These are phyloP conservation scores for Pterocarpus santalinus DNA, from an alignment of 306 rosid genomes.

Conservation along the genomic window DNA sequence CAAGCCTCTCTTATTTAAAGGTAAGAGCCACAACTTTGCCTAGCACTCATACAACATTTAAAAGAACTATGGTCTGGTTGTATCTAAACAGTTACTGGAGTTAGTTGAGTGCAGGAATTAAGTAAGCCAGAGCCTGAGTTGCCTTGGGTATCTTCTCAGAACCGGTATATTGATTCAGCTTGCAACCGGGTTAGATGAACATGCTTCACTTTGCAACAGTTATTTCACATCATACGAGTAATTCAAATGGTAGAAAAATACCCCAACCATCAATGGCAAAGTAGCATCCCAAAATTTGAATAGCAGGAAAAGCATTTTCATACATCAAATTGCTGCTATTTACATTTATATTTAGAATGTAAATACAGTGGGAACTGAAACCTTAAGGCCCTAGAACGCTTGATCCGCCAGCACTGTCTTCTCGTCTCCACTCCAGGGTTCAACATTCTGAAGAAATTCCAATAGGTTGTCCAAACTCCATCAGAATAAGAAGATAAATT, in stretches of 20 bases:
- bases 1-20: not conserved
- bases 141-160: not conserved
- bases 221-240: slow-evolving; percentile 37
- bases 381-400: slow-evolving; percentile 48
- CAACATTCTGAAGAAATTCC: slow-evolving; percentile 49
- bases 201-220: slow-evolving; percentile 39
- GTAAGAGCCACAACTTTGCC: too few relatives aligned
- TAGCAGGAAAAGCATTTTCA: slow-evolving; percentile 23
- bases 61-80: too few relatives aligned
- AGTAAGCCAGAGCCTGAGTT: not conserved
- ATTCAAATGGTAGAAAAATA: slow-evolving; percentile 1
- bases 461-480: slow-evolving; percentile 40
- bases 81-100: not conserved
- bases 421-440: slow-evolving; percentile 38
- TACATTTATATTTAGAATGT: slow-evolving; percentile 59
- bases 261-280: slow-evolving; percentile 21
- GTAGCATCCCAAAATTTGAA: slow-evolving; percentile 47
- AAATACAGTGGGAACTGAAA: slow-evolving; percentile 50
- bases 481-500: slow-evolving; percentile 43
- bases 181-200: slow-evolving; percentile 37
- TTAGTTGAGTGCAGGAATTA: not conserved
- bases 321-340: slow-evolving; percentile 55
- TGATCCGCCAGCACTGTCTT: slow-evolving; percentile 48
- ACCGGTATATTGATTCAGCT: slow-evolving; percentile 40
- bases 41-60: too few relatives aligned